Evolutionary conservation across 2,329 filamentous ascomycete genomes (phyloP), one percentile per base, ranked within the genome.

Genomic region (Thielaviopsis euricoi): DNA sequence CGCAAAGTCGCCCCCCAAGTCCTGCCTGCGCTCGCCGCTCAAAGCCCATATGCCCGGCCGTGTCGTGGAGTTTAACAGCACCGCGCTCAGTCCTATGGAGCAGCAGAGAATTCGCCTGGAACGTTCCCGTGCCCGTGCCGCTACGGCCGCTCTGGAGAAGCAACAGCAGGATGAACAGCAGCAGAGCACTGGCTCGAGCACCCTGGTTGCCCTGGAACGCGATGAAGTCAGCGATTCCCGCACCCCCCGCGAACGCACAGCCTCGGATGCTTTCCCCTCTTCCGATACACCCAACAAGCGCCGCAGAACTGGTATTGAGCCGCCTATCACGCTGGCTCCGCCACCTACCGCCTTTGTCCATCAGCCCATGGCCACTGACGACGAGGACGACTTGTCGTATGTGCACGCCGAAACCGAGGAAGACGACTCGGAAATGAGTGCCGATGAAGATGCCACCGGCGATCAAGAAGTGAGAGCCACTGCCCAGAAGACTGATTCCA

Each of bases 21-120:
- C 79, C 0, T 77, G 73, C 62, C 67, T 82, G 23, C 74, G 79
- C 19, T 80, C 79, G 3, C 77, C 78, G 0, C 65, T 79, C 19
- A 82, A 82, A 63, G 74, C 76, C 3, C 79, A 74, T 61, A 81
- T 77, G 1, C 77, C 77, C 0, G 79, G 79, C 4, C 74, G 77
- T 0, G 76, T 81, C 0, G 79, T 82, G 15, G 77, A 79, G 59
- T 82, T 81, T 62, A 76, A 75, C 0, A 76, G 73, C 66, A 76
- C 71, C 64, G 73, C 74, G 1, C 66, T 76, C 6, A 76, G 74
- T 3, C 74, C 76, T 1, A 63, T 71, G 1, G 70, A 72, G 10
- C 73, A 76, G 61, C 71, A 69, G 43, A 17, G 25, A 21, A 2
- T 63, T 62, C 49, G 59, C 1, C 19, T 51, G 1, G 57, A 62